phyloP scores from a whole-genome alignment of 805 yeast genomes.

The Starmerella vaccinii region DNA sequence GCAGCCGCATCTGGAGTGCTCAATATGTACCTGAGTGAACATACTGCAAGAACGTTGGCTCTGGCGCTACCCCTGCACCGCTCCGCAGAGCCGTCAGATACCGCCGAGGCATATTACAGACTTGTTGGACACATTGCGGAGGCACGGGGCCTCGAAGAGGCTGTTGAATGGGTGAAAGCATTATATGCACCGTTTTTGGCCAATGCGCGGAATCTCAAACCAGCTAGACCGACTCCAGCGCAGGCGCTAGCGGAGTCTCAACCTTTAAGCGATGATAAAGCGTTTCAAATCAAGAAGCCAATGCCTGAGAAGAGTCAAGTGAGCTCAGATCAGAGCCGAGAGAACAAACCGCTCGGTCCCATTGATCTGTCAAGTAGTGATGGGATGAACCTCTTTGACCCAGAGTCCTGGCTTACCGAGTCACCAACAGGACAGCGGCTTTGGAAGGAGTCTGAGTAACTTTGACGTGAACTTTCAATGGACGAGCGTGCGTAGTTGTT shows the following conservation, averaged over 20 bases:
- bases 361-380: neutral
- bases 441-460: conserved; percentile 7
- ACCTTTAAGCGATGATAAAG: too few relatives aligned
- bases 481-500: too few relatives aligned
- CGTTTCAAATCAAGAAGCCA: neutral
- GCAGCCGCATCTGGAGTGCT: neutral
- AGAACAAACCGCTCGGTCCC: neutral
- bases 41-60: neutral
- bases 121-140: conserved; percentile 6
- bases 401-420: conserved; percentile 16
- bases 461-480: too few relatives aligned
- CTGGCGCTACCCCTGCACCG: neutral
- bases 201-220: neutral
- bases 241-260: too few relatives aligned
- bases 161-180: neutral
- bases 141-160: neutral
- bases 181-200: neutral
- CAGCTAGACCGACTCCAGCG: too few relatives aligned
- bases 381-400: conserved; percentile 13
- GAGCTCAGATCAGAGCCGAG: neutral
- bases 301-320: neutral
- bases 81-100: neutral
- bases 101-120: neutral
- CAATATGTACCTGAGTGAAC: neutral
- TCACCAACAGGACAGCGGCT: conserved; percentile 11